These are phyloP conservation scores for Penicillium sp. DNA, from an alignment of 2,329 filamentous ascomycete species.

Conservation along the genomic window DNA sequence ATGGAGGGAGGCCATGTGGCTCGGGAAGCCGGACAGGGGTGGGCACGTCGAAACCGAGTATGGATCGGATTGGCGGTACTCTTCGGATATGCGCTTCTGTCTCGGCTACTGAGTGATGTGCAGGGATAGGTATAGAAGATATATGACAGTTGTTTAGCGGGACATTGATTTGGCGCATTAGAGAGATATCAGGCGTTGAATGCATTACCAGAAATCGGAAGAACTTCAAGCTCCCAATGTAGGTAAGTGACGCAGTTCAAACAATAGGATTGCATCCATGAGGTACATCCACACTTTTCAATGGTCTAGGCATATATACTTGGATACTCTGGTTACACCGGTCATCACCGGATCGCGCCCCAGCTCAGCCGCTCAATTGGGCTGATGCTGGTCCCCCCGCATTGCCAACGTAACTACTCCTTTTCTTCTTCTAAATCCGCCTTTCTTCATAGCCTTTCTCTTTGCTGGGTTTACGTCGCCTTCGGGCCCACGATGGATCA, in stretches of 20 bases:
- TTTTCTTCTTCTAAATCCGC: slow-evolving; percentile 23
- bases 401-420: slow-evolving; percentile 21
- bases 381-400: slow-evolving; percentile 20
- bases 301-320: neutral
- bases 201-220: neutral
- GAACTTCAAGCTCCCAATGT: no score
- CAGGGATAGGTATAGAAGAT: slow-evolving; percentile 22
- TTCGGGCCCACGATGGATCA: slow-evolving; percentile 25
- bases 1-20: slow-evolving; percentile 77
- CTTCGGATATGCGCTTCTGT: slow-evolving; percentile 79
- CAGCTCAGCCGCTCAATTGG: slow-evolving; percentile 14
- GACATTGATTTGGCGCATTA: slow-evolving; percentile 10
- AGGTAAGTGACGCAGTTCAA: no score
- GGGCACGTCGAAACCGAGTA: slow-evolving; percentile 77
- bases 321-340: slow-evolving; percentile 15
- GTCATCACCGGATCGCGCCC: slow-evolving; percentile 17
- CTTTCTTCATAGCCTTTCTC: slow-evolving; percentile 2
- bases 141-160: slow-evolving; percentile 13
- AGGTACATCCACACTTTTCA: no score
- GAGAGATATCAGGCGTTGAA: neutral
- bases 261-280: neutral
- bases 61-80: slow-evolving; percentile 67
- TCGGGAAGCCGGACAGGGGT: slow-evolving; percentile 75
- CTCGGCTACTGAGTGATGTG: slow-evolving; percentile 65
- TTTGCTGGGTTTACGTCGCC: slow-evolving; percentile 18